Evolutionary conservation across 352 stramenopile genomes (phyloP).

Genomic region (Pythium biforme): DNA sequence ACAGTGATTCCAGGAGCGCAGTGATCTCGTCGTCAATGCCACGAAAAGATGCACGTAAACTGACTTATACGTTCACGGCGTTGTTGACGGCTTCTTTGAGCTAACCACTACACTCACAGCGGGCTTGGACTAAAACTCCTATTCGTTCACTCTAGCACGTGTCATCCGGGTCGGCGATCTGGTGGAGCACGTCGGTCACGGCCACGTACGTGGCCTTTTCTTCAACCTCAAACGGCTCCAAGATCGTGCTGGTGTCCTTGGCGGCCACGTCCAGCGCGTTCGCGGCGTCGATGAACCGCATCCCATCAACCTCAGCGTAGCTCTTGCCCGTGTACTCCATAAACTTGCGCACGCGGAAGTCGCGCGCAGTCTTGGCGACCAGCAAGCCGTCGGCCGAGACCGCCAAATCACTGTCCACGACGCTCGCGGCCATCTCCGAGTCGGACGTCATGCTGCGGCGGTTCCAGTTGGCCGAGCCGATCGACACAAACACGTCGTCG

Average conservation of each 20-base stretch:
- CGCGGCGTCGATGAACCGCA: slow-evolving; percentile 48
- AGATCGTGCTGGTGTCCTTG: neutral
- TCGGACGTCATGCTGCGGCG: slow-evolving; percentile 39
- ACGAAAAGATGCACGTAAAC: no score
- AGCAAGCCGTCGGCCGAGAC: slow-evolving; percentile 9
- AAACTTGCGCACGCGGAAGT: slow-evolving; percentile 53
- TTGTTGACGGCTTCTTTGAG: no score
- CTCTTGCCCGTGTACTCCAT: slow-evolving; percentile 43
- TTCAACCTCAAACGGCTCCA: slow-evolving; percentile 17
- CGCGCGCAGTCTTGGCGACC: slow-evolving; percentile 3
- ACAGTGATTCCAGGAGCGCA: no score
- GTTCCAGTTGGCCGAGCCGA: slow-evolving; percentile 39
- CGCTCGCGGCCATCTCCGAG: slow-evolving; percentile 29
- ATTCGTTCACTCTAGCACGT: no score
- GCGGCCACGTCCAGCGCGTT: slow-evolving; percentile 23
- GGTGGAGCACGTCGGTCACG: slow-evolving; percentile 9
- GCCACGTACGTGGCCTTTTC: slow-evolving; percentile 13
- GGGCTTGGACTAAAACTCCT: no score
- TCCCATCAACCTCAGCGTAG: slow-evolving; percentile 35
- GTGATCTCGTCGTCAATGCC: no score
- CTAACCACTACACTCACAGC: no score
- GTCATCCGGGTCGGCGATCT: slow-evolving; percentile 12
- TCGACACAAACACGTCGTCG: slow-evolving; percentile 33
- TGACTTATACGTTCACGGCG: no score
- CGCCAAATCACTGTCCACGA: slow-evolving; percentile 11